Percentiles rank a stretch among this genome's conserved stretches.
Conservation (phyloP, 2,329 filamentous ascomycete species). For the Paecilomyces niveus region DNA sequence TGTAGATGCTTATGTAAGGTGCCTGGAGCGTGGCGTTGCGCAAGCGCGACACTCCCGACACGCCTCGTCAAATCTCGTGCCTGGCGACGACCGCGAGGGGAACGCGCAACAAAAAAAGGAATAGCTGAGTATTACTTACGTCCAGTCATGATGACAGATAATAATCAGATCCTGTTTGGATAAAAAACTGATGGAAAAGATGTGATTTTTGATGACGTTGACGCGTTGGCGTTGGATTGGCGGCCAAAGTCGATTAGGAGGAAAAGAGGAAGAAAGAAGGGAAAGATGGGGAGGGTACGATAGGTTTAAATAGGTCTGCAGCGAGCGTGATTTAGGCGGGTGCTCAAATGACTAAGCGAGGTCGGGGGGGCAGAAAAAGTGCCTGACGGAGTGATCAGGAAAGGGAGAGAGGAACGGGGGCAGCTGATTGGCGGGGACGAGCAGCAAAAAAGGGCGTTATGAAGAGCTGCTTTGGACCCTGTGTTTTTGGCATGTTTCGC, state of each 20-base stretch:
- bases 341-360: constrained; percentile 13
- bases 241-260: not conserved
- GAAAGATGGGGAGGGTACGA: constrained; percentile 8
- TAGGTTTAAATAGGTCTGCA: constrained; percentile 11
- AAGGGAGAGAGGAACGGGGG: constrained; percentile 8
- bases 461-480: constrained; percentile 31
- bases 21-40: not conserved
- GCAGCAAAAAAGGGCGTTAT: constrained; percentile 30
- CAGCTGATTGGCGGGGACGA: constrained; percentile 25
- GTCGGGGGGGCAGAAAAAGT: not conserved
- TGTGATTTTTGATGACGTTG: constrained; percentile 4
- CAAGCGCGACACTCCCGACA: not conserved
- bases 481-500: constrained; percentile 15
- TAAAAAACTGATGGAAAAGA: constrained; percentile 5
- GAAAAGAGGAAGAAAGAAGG: constrained; percentile 10
- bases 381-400: constrained; percentile 8
- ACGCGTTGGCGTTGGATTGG: constrained; percentile 11
- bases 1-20: not conserved
- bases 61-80: not conserved
- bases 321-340: constrained; percentile 3
- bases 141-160: constrained; percentile 30
- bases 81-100: not conserved
- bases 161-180: constrained; percentile 1
- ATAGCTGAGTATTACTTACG: constrained; percentile 23
- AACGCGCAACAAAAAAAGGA: not conserved